These are phyloP conservation scores for Cordyceps farinosa DNA, from an alignment of 2,329 filamentous ascomycete species.

Conservation along the genomic window DNA sequence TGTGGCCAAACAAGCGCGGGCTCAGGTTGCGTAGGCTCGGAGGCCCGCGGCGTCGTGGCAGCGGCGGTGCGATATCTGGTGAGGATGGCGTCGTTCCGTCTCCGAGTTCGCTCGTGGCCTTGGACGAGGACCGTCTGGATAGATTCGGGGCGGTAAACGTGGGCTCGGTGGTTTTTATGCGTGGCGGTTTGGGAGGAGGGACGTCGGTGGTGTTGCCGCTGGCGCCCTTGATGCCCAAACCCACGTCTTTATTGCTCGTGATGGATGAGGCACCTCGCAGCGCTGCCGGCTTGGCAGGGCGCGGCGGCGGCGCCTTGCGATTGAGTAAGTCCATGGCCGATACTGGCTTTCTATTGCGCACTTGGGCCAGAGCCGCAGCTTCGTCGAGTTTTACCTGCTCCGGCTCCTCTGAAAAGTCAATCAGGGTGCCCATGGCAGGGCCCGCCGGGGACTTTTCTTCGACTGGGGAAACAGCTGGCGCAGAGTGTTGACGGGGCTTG, in stretches of 20 bases:
- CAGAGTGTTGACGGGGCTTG: constrained; percentile 26
- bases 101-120: constrained; percentile 19
- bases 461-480: constrained; percentile 18
- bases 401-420: constrained; percentile 57
- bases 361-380: constrained; percentile 30
- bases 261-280: constrained; percentile 44
- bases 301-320: constrained; percentile 44
- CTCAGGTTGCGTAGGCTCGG: constrained; percentile 31
- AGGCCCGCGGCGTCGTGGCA: constrained; percentile 43
- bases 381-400: constrained; percentile 35
- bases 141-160: background rate
- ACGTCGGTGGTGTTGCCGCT: background rate
- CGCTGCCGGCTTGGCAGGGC: constrained; percentile 55
- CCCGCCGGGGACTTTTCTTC: constrained; percentile 30
- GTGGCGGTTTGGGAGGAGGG: constrained; percentile 18
- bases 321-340: constrained; percentile 31
- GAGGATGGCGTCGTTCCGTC: constrained; percentile 16
- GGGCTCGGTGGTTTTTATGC: constrained; percentile 14
- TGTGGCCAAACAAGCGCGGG: constrained; percentile 30
- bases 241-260: constrained; percentile 24
- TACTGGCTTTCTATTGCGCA: constrained; percentile 25
- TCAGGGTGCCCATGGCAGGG: constrained; percentile 54
- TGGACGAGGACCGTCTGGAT: constrained; percentile 13
- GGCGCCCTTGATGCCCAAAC: background rate
- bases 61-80: constrained; percentile 39